Evolutionary conservation across 129 eudicot genomes (phyloP).

Genomic region (Dittrichia graveolens): DNA sequence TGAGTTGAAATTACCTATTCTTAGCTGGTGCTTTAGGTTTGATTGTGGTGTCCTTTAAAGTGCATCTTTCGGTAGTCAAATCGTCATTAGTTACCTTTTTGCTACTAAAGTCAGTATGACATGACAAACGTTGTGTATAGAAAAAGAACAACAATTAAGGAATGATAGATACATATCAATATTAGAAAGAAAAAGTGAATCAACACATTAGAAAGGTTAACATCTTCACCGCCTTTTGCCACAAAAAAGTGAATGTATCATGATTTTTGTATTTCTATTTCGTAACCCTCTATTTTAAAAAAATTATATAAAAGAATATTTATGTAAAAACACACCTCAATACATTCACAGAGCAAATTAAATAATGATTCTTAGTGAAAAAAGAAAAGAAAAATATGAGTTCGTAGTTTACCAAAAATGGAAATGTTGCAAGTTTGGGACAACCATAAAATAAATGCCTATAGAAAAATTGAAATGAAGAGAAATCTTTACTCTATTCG

Average conservation of each 20-base stretch:
- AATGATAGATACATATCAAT: slow-evolving; percentile 39
- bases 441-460: neutral
- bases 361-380: neutral
- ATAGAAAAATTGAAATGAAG: too few relatives aligned
- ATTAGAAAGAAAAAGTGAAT: slow-evolving; percentile 34
- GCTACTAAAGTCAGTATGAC: slow-evolving; percentile 28
- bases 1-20: slow-evolving; percentile 10
- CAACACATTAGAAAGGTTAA: slow-evolving; percentile 19
- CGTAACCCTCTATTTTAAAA: slow-evolving; percentile 1
- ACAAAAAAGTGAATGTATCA: slow-evolving; percentile 6
- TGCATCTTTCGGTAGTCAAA: slow-evolving; percentile 20
- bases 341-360: neutral
- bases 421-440: neutral
- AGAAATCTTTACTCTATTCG: too few relatives aligned
- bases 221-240: slow-evolving; percentile 37
- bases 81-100: slow-evolving; percentile 15
- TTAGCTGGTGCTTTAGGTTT: slow-evolving; percentile 24
- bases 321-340: neutral
- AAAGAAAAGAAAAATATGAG: neutral
- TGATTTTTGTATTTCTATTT: too few relatives aligned
- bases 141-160: neutral
- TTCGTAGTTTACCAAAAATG: neutral
- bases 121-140: neutral
- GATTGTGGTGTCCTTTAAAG: slow-evolving; percentile 18
- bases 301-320: slow-evolving; percentile 1